Conservation (phyloP, 208 protist species). For the Lotmaria passim region DNA sequence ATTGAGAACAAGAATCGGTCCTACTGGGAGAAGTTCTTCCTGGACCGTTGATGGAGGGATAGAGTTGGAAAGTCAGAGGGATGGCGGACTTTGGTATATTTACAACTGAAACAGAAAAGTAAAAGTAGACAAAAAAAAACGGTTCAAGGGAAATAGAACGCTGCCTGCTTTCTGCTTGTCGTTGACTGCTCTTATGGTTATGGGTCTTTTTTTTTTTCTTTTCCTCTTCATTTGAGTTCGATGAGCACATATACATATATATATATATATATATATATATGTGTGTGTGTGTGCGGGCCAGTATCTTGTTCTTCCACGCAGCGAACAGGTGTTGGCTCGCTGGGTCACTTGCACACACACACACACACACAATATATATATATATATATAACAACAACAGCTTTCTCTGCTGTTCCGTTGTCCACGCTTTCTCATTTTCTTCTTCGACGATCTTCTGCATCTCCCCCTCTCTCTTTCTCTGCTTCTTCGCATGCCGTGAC, state of each 20-base stretch:
- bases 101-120: not conserved
- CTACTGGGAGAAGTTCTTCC: slow-evolving; percentile 75
- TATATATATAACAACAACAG: no score
- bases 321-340: no score
- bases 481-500: not conserved
- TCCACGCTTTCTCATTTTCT: no score
- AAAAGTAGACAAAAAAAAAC: not conserved
- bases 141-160: not conserved
- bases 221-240: not conserved
- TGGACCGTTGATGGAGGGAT: slow-evolving; percentile 54
- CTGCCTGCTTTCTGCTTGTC: not conserved
- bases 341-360: no score
- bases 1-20: slow-evolving; percentile 54
- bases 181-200: no score
- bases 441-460: no score
- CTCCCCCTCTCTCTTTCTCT: not conserved
- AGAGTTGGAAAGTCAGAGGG: slow-evolving; percentile 11
- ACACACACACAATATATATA: no score
- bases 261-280: no score
- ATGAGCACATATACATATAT: not conserved
- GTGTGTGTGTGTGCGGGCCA: no score
- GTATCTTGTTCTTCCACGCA: no score
- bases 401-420: no score
- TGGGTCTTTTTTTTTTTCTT: not conserved
- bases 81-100: no score